phyloP scores from a whole-genome alignment of 192 early-diverging fungal genomes.

The Coemansia sp. region DNA sequence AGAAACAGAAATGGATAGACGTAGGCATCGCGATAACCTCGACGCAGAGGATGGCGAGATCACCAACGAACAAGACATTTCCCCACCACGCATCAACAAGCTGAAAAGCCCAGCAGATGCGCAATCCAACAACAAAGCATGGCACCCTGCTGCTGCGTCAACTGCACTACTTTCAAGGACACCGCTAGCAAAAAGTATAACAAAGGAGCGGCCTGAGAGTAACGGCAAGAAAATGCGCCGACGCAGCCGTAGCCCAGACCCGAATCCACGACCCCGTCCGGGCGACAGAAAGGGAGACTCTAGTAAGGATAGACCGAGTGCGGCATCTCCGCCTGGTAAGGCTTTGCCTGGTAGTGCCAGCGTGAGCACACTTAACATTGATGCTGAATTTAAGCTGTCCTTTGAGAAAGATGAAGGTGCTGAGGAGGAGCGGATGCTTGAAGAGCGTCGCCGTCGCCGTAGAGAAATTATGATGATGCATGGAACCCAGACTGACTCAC shows the following conservation, averaged over 20 bases:
- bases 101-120: neutral
- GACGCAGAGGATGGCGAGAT: conserved; percentile 46
- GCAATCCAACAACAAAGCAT: neutral
- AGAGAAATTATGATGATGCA: conserved; percentile 75
- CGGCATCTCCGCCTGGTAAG: too few relatives aligned
- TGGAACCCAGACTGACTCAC: conserved; percentile 53
- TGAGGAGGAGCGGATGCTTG: conserved; percentile 79
- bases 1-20: neutral
- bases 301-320: conserved; percentile 9
- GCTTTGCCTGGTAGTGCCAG: too few relatives aligned
- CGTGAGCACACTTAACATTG: neutral
- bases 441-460: conserved; percentile 80
- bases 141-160: neutral
- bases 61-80: conserved; percentile 2
- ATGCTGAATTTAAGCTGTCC: conserved; percentile 15
- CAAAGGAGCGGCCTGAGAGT: neutral
- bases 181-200: conserved; percentile 3
- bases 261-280: neutral
- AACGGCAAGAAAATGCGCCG: neutral
- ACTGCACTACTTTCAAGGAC: conserved; percentile 8
- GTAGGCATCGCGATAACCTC: neutral
- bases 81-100: neutral
- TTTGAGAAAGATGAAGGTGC: conserved; percentile 62
- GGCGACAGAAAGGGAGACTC: neutral
- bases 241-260: conserved; percentile 2